Conservation (phyloP, 371 early-diverging fungal genomes). For the Mortierella sp. region DNA sequence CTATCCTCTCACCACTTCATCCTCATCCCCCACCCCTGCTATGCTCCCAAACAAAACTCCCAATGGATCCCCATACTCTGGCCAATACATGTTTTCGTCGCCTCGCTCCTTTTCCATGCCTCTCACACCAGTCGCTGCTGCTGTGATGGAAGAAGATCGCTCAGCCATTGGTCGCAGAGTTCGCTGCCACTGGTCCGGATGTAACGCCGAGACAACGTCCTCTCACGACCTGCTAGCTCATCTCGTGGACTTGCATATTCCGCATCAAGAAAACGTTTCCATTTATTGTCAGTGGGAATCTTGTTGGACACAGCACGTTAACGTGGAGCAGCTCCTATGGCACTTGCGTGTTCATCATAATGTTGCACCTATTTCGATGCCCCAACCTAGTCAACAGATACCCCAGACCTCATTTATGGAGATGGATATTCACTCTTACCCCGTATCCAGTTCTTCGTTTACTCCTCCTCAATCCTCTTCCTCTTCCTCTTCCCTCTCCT, state of each 20-base stretch:
- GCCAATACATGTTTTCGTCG: not conserved
- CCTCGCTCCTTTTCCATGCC: not conserved
- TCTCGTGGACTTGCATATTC: conserved; percentile 8
- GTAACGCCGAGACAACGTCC: conserved; percentile 1
- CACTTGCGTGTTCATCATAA: conserved; percentile 15
- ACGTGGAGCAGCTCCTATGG: conserved; percentile 12
- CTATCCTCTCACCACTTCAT: not conserved
- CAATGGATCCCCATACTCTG: not conserved
- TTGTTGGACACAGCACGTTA: conserved; percentile 13
- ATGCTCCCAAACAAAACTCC: not conserved
- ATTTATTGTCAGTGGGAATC: conserved; percentile 21
- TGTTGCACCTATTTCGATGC: not conserved
- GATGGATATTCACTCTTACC: conserved; percentile 4
- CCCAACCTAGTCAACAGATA: not conserved
- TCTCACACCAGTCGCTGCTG: not conserved
- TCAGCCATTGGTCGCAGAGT: not conserved
- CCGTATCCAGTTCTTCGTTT: conserved; percentile 1
- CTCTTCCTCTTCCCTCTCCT: not conserved
- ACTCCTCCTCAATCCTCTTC: not conserved
- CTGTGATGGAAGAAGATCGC: not conserved
- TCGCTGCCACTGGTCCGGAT: conserved; percentile 26
- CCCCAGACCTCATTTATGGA: not conserved
- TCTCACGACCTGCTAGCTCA: conserved; percentile 11
- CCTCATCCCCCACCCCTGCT: not conserved
- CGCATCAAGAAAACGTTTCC: conserved; percentile 6